Evolutionary conservation across 805 yeast genomes (phyloP), one percentile per base, ranked within the genome.

Genomic region (Yarrowia porcina): DNA sequence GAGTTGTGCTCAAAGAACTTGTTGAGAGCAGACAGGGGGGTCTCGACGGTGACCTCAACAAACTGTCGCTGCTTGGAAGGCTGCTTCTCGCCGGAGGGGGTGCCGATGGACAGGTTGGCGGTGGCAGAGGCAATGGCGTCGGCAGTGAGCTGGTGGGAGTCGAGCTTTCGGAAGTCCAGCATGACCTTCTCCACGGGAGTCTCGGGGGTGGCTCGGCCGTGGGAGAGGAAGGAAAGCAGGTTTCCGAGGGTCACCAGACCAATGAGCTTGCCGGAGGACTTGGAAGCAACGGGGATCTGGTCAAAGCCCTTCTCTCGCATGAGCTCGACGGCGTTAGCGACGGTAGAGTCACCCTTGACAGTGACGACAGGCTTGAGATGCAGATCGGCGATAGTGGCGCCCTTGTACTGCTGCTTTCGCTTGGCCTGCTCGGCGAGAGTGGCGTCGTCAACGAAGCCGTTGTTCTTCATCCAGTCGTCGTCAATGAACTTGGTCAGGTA

Each of bases 381-480:
- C 75, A 89, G 81, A 67, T 87, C 90, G 63, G 79, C 79, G 68
- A 89, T 88, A 52, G 85, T 85, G 65, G 83, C 84, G 49, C 80
- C 80, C 61, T 79, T 75, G 74, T 79, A 81, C 45, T 75, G 70
- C 12, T 74, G 67, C 65, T 73, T 73, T 66, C 72, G 71, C 61
- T 72, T 69, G 33, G 74, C 72, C 59, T 74, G 74, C 45, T 71
- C 74, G 63, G 74, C 73, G 62, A 81, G 73, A 62, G 79, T 77
- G 25, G 69, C 76, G 60, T 81, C 81, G 66, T 83, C 89, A 67
- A 87, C 82, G 71, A 90, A 85, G 2, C 88, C 88, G 72, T 89
- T 88, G 69, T 83, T 83, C 72, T 81, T 82, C 88, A 89, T 84
- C 96, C 96, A 89, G 75, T 89, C 96, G 70, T 90, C 96, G 73